Evolutionary conservation across 345 rosid species (phyloP), one percentile per base, ranked within the genome.

Genomic region (Eucalyptus tenuipes): DNA sequence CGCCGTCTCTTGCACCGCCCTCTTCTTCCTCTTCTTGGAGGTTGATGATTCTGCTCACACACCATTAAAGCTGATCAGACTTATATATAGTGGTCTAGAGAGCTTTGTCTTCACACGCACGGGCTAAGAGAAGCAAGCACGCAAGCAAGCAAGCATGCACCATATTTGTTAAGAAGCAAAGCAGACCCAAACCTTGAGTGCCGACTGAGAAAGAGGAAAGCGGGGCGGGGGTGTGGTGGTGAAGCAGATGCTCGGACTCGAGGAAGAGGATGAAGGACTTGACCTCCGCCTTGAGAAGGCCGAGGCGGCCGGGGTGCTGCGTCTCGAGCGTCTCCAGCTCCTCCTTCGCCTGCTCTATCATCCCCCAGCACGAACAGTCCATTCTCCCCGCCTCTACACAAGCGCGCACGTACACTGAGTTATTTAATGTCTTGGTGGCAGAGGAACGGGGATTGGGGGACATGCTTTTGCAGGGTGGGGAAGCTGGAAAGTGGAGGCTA

Each of bases 231-330:
- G 29, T 10, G 86, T 10, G 82, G 50, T 18, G 37, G 66, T 64
- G 64, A 71, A 66, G 86, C 12, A 49, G 14, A 42, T 86, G 91
- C 88, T 90, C 91, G 92, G 90, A 88, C 86, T 90, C 88, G 80
- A 94, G 89, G 57, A 87, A 59, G 45, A 88, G 84, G 88, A 94
- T 94, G 89, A 94, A 93, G 84, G 94, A 90, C 14, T 90, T 68
- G 49, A 94, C 93, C 85, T 94, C 94, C 20, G 88, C 89, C 89
- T 94, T 94, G 37, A 94, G 90, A 92, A 89, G 86, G 3, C 89
- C 89, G 50, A 91, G 93, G 55, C 93, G 93, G 85, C 89, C 79
- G 9, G 95, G 95, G 84, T 94, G 91, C 22, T 89, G 94, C 8
- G 84, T 55, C 47, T 93, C 93, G 15, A 94, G 93, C 40, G 87